These are phyloP conservation scores for Melaleuca quinquenervia DNA, from an alignment of 345 rosid genomes.

Conservation along the genomic window DNA sequence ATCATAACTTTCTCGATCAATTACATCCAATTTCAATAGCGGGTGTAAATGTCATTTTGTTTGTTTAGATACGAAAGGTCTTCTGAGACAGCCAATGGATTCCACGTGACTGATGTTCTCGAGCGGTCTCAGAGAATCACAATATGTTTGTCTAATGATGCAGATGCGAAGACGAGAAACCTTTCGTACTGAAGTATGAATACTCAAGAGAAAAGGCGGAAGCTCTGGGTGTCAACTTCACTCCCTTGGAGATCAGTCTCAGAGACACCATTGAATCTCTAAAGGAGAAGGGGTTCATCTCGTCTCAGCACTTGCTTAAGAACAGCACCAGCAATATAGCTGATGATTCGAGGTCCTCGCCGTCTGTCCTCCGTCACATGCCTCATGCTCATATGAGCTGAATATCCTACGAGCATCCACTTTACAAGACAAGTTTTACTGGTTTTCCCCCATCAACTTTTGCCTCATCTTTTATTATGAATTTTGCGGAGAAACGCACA, in stretches of 20 bases:
- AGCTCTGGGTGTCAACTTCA: conserved; percentile 32
- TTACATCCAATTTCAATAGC: neutral
- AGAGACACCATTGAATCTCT: conserved; percentile 30
- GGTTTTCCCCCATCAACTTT: neutral
- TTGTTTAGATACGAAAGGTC: neutral
- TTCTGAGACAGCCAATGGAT: neutral
- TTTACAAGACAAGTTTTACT: neutral
- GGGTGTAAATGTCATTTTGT: neutral
- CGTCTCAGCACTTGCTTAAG: neutral
- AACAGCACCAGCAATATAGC: neutral
- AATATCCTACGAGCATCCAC: neutral
- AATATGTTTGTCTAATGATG: neutral
- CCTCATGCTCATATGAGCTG: neutral
- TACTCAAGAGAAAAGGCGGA: conserved; percentile 32
- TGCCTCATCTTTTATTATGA: too few relatives aligned
- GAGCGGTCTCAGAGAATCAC: neutral
- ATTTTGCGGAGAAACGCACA: too few relatives aligned
- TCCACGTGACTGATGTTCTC: neutral
- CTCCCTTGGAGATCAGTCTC: conserved; percentile 35
- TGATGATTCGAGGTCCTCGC: neutral
- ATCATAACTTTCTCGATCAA: neutral
- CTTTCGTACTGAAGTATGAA: conserved; percentile 8
- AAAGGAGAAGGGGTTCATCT: neutral
- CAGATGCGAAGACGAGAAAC: conserved; percentile 21
- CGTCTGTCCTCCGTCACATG: neutral